Base-by-base conservation (phyloP, 176 grass and related monocot genomes). In the Carex kokanica region DNA sequence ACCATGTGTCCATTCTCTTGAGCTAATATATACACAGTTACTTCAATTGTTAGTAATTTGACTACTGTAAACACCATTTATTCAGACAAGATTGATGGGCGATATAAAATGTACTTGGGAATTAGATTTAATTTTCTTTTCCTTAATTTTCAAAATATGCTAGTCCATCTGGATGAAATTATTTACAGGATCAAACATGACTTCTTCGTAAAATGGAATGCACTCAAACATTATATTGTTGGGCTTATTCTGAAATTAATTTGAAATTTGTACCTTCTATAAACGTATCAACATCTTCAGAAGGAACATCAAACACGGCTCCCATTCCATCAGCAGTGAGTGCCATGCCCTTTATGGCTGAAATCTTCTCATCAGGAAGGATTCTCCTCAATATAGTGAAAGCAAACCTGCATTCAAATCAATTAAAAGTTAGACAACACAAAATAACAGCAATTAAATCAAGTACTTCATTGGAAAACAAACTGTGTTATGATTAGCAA, bases 301-400 rank as follows among this genome's bases (percentile, higher is more conserved):
- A 87, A 85, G 97, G 97, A 79, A 99, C 90, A 92, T 99, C 97
- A 86, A 99, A 99, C 24, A 99, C 93, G 59, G 88, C 93, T 10
- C 97, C 88, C 51, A 61, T 92, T 13, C 93, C 92, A 84, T 99
- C 97, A 68, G 85, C 71, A 2, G 93, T 99, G 8, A 99, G 71
- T 61, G 91, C 80, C 4, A 95, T 81, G 47, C 97, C 91, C 61
- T 96, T 93, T 31, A 96, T 67, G 53, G 80, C 88, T 81, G 84
- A 84, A 86, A 99, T 85, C 73, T 87, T 90, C 4, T 96, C 90
- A 72, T 94, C 91, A 75, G 97, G 93, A 86, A 99, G 85, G 59
- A 96, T 95, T 88, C 86, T 96, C 86, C 81, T 96, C 82, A 99
- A 87, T 58, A 88, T 89, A 71, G 74, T 87, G 63, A 92, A 90